Evolutionary conservation across 768 basidiomycete genomes (phyloP), one percentile per base, ranked within the genome.

Genomic region (Amanita phalloides): DNA sequence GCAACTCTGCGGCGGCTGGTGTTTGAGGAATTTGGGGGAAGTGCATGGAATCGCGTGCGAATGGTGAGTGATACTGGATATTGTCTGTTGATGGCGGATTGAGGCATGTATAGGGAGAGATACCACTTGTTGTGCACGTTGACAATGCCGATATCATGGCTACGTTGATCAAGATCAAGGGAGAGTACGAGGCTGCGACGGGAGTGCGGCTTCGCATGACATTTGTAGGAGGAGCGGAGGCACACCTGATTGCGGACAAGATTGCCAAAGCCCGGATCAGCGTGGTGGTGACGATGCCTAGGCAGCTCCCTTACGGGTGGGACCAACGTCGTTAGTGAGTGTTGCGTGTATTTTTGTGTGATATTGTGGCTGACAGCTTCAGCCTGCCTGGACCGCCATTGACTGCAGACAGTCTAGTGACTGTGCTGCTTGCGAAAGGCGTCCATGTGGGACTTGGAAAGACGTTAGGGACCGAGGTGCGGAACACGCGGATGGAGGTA

Each of bases 101-200:
- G 65, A 39, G 17, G 2, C 17, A 6, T 39, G 44, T 45, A 4
- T 51, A 84, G 75, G 84, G 86, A 10, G 55, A 66, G 17, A 61
- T 83, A 0, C 78, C 84, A 0, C 68, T 93, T 14, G 85, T 90
- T 2, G 64, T 90, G 17, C 66, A 76, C 1, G 82, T 80, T 11
- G 71, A 83, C 53, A 86, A 74, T 57, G 86, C 86, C 7, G 90
- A 92, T 62, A 71, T 83, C 48, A 91, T 92, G 61, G 79, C 85
- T 0, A 76, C 79, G 0, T 65, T 92, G 11, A 66, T 93, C 37
- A 58, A 56, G 3, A 74, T 92, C 54, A 85, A 82, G 61, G 58
- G 58, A 8, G 75, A 81, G 46, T 72, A 76, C 20, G 77, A 83
- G 45, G 57, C 45, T 0, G 58, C 49, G 0, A 67, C 63, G 10